Percentiles rank a stretch among this genome's conserved stretches.
Conservation (phyloP, 148 eudicot genomes). For the Arbutus unedo region DNA sequence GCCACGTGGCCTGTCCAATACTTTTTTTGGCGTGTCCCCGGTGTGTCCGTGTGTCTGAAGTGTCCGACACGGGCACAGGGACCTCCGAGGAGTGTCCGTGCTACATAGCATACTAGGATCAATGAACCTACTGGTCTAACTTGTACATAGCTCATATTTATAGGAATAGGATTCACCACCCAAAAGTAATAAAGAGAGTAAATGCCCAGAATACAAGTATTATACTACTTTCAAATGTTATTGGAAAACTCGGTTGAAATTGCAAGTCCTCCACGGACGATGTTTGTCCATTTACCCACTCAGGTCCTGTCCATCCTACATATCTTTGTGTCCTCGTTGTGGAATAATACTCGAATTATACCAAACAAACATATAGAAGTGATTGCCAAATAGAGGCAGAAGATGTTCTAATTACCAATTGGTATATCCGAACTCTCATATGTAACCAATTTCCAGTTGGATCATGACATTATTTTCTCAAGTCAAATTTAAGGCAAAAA, state of each 20-base stretch:
- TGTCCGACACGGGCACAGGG: too few relatives aligned
- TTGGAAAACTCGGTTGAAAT: neutral
- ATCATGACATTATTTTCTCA: neutral
- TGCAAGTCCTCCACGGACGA: neutral
- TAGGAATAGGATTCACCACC: neutral
- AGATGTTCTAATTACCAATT: conserved; percentile 4
- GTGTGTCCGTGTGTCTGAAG: too few relatives aligned
- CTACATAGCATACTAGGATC: neutral
- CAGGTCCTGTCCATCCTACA: neutral
- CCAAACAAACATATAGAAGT: neutral
- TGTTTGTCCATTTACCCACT: neutral
- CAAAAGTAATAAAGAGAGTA: neutral
- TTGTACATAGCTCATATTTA: neutral
- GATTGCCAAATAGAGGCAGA: neutral
- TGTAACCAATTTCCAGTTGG: neutral
- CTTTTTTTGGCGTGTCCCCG: too few relatives aligned
- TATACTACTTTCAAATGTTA: neutral
- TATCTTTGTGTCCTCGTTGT: neutral
- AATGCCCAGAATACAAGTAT: neutral
- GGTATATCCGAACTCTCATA: neutral
- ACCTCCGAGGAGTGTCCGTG: too few relatives aligned
- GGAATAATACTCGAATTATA: neutral
- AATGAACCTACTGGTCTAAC: neutral
- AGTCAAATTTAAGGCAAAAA: neutral
- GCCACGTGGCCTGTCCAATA: too few relatives aligned